Conservation (phyloP, 371 early-diverging fungal species). For the Mortierella sp. region DNA sequence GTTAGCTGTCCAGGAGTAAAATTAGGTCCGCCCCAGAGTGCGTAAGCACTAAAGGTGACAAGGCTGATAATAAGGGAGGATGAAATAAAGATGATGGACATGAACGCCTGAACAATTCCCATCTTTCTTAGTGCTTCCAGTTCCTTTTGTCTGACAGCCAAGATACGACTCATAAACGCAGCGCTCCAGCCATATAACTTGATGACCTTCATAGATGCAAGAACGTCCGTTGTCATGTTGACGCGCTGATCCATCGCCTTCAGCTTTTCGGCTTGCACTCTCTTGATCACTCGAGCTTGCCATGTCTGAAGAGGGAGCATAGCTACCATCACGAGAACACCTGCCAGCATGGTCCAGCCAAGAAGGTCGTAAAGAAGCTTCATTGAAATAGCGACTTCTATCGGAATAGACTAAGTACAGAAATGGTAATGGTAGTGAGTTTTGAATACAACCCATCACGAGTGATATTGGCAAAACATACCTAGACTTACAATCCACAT, state of each 20-base stretch:
- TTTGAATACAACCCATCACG: neutral
- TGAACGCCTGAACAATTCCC: slow-evolving; percentile 32
- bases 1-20: slow-evolving; percentile 42
- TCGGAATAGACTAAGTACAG: slow-evolving; percentile 16
- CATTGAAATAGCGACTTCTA: slow-evolving; percentile 50
- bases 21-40: slow-evolving; percentile 39
- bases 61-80: slow-evolving; percentile 48
- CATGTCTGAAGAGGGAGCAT: slow-evolving; percentile 28
- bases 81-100: slow-evolving; percentile 48
- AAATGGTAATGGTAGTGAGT: neutral
- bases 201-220: slow-evolving; percentile 49
- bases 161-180: neutral
- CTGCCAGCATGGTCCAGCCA: slow-evolving; percentile 43
- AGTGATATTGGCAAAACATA: too few species aligned
- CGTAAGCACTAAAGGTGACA: slow-evolving; percentile 34
- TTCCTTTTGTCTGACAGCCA: slow-evolving; percentile 18
- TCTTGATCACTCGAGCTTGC: slow-evolving; percentile 24
- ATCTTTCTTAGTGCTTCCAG: slow-evolving; percentile 22
- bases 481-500: slow-evolving; percentile 18
- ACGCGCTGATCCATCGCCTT: slow-evolving; percentile 63
- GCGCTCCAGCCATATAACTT: slow-evolving; percentile 61
- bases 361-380: slow-evolving; percentile 59
- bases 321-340: slow-evolving; percentile 25
- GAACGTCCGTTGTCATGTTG: neutral
- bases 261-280: slow-evolving; percentile 29